A percentile compares a stretch with the other conserved stretches of the same genome.
Conservation (phyloP, 805 yeast species). For the Jamesozyma gamospora region DNA sequence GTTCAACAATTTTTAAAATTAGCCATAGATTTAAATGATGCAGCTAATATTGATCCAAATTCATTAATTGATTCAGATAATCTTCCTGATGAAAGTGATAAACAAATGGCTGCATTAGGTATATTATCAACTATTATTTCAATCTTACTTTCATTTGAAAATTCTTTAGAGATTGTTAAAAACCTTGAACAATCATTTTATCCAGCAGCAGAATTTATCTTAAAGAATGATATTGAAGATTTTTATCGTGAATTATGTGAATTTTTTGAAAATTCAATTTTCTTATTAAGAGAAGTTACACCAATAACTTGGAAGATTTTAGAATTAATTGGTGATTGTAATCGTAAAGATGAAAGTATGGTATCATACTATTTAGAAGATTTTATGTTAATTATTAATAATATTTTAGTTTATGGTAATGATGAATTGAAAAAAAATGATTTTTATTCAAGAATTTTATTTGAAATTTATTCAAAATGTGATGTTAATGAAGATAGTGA, state of each 20-base stretch:
- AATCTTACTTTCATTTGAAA: constrained; percentile 72
- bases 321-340: constrained; percentile 35
- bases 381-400: constrained; percentile 59
- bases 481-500: constrained; percentile 39
- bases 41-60: constrained; percentile 37
- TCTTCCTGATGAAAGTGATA: constrained; percentile 44
- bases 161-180: constrained; percentile 54
- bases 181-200: constrained; percentile 56
- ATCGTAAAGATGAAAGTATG: constrained; percentile 33
- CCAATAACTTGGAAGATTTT: constrained; percentile 70
- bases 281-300: constrained; percentile 48
- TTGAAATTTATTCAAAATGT: constrained; percentile 39
- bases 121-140: constrained; percentile 75
- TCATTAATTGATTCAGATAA: constrained; percentile 30
- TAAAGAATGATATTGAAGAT: constrained; percentile 57
- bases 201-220: constrained; percentile 61
- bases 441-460: constrained; percentile 39
- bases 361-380: constrained; percentile 69
- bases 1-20: constrained; percentile 65
- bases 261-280: constrained; percentile 58
- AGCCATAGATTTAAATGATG: constrained; percentile 61
- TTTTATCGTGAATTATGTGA: constrained; percentile 72
- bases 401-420: constrained; percentile 55
- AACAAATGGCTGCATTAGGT: constrained; percentile 74
- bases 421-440: constrained; percentile 40